Percentiles rank a stretch among this genome's conserved stretches.
Conservation (phyloP, 2,329 filamentous ascomycete genomes). For the Talaromyces sp. region DNA sequence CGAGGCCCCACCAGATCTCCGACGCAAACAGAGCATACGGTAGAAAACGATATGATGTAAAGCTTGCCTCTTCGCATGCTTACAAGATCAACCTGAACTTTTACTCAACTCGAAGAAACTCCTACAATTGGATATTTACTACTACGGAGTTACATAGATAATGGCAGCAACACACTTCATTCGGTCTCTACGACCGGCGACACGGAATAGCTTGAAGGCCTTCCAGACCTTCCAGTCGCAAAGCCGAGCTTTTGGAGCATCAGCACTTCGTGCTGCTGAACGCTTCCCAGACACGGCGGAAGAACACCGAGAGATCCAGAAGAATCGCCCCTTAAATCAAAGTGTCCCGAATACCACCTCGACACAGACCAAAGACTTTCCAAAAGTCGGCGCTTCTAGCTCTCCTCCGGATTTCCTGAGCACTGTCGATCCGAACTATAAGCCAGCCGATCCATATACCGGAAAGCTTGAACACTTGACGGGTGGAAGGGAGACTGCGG, state of each 20-base stretch:
- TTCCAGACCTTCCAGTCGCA: conserved; percentile 3
- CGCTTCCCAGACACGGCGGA: conserved; percentile 39
- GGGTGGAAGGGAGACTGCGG: conserved; percentile 56
- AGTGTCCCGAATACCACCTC: conserved; percentile 63
- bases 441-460: conserved; percentile 57
- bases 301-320: conserved; percentile 55
- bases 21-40: conserved; percentile 18
- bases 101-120: neutral
- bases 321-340: conserved; percentile 57
- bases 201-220: conserved; percentile 1
- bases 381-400: conserved; percentile 54
- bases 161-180: conserved; percentile 14
- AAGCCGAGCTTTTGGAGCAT: conserved; percentile 14
- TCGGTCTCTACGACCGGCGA: conserved; percentile 2
- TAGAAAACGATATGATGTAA: conserved; percentile 18
- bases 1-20: neutral
- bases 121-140: neutral
- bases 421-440: conserved; percentile 54
- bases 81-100: neutral
- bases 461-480: conserved; percentile 65
- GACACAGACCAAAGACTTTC: conserved; percentile 62
- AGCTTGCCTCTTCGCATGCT: conserved; percentile 6
- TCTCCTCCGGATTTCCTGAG: conserved; percentile 60
- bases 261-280: conserved; percentile 8
- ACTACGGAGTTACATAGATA: neutral